Conservation (phyloP, 73 alveolate genomes). For the Urostyla sp. region DNA sequence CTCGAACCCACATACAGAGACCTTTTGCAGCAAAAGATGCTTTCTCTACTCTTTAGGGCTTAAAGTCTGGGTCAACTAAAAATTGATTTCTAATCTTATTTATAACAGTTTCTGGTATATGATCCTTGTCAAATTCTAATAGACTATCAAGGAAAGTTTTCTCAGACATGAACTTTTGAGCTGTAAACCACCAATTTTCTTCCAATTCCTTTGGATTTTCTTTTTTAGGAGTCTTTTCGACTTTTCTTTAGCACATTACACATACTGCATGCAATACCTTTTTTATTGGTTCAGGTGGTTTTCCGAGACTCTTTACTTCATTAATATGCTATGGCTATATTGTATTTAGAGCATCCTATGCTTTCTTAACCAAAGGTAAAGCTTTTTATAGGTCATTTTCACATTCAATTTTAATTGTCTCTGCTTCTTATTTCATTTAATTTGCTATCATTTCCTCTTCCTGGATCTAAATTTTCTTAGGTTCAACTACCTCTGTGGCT, state of each 20-base stretch:
- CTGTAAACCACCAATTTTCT: constrained; percentile 59
- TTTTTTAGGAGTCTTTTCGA: constrained; percentile 57
- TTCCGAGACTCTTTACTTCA: constrained; percentile 85
- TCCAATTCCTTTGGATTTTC: constrained; percentile 56
- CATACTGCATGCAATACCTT: constrained; percentile 78
- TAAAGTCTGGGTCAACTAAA: constrained; percentile 61
- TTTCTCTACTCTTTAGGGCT: constrained; percentile 77
- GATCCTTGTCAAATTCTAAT: constrained; percentile 74
- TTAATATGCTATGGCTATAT: constrained; percentile 88
- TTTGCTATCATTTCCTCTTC: constrained; percentile 70
- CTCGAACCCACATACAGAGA: constrained; percentile 81
- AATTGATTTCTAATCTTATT: constrained; percentile 47
- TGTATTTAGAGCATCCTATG: constrained; percentile 91
- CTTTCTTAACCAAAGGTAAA: constrained; percentile 87
- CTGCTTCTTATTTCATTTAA: constrained; percentile 70
- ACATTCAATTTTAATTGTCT: constrained; percentile 72
- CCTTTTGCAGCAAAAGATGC: constrained; percentile 87
- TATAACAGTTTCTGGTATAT: constrained; percentile 72
- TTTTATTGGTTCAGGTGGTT: constrained; percentile 87
- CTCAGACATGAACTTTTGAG: constrained; percentile 48
- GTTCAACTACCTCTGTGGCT: constrained; percentile 62
- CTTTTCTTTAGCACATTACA: constrained; percentile 63
- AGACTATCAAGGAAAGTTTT: constrained; percentile 71
- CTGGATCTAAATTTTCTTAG: constrained; percentile 58
- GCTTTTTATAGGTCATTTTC: constrained; percentile 87